Conservation (phyloP, 768 basidiomycete species). For the Suillus variegatus region DNA sequence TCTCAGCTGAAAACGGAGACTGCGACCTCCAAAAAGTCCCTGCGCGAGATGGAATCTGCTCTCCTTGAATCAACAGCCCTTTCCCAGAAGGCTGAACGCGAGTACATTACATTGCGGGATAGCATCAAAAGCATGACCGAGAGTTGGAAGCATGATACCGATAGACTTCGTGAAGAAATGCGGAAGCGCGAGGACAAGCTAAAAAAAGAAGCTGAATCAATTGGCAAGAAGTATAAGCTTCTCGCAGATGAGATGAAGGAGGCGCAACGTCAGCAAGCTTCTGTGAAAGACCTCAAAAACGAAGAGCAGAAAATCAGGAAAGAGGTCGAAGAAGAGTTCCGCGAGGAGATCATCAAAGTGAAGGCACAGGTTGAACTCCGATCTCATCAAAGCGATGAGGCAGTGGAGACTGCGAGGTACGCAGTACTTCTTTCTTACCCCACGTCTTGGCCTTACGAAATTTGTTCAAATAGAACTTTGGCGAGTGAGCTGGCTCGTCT, state of each 20-base stretch:
- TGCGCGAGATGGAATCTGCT: constrained; percentile 79
- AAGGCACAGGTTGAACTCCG: constrained; percentile 55
- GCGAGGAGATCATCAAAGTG: constrained; percentile 55
- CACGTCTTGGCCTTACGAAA: neutral
- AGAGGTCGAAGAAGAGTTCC: constrained; percentile 64
- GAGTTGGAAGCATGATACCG: constrained; percentile 74
- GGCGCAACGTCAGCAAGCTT: constrained; percentile 45
- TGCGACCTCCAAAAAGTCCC: constrained; percentile 66
- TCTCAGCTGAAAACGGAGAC: constrained; percentile 74
- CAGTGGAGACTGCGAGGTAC: constrained; percentile 63
- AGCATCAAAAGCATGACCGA: constrained; percentile 73
- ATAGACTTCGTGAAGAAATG: constrained; percentile 74
- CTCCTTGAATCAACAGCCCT: constrained; percentile 74
- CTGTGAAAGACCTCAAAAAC: constrained; percentile 50
- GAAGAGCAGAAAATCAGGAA: constrained; percentile 50
- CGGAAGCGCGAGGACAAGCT: constrained; percentile 69
- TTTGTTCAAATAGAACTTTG: constrained; percentile 43
- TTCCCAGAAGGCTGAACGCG: constrained; percentile 79
- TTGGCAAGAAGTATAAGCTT: constrained; percentile 68
- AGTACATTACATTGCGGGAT: constrained; percentile 78
- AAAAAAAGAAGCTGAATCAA: constrained; percentile 63
- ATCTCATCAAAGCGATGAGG: constrained; percentile 54
- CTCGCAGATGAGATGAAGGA: constrained; percentile 64
- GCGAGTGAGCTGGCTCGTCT: constrained; percentile 67
- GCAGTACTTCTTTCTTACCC: constrained; percentile 24